Conservation (phyloP, 495 filamentous ascomycete species). For the Choiromyces venosus region DNA sequence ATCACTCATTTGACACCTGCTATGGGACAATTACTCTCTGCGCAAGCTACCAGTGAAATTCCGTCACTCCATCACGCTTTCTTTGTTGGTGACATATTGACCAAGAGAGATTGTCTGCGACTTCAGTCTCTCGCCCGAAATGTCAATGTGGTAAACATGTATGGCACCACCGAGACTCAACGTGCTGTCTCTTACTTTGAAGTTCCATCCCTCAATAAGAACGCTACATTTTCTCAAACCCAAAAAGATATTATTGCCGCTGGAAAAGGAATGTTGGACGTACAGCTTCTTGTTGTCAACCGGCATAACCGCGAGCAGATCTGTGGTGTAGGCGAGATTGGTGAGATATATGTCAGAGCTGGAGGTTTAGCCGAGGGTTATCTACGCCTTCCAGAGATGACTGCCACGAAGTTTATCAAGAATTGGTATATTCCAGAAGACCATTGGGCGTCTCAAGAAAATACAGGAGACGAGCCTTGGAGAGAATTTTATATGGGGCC, state of each 20-base stretch:
- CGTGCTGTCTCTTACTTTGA: conserved; percentile 83
- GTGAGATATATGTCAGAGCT: conserved; percentile 84
- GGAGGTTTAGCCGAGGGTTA: conserved; percentile 88
- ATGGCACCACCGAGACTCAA: conserved; percentile 87
- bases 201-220: conserved; percentile 62
- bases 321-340: conserved; percentile 74
- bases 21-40: conserved; percentile 92
- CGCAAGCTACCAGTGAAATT: conserved; percentile 72
- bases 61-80: conserved; percentile 73
- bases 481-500: conserved; percentile 73
- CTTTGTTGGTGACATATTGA: conserved; percentile 90
- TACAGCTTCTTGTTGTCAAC: conserved; percentile 87
- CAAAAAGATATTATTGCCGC: conserved; percentile 78
- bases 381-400: conserved; percentile 63
- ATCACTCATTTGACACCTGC: conserved; percentile 91
- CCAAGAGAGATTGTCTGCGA: conserved; percentile 75
- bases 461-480: conserved; percentile 61
- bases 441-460: conserved; percentile 58
- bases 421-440: conserved; percentile 84
- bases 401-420: conserved; percentile 70
- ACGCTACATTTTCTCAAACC: conserved; percentile 63
- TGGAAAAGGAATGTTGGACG: conserved; percentile 85
- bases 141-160: conserved; percentile 80
- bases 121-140: conserved; percentile 75
- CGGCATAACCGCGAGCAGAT: conserved; percentile 64